Evolutionary conservation across 75 land plant genomes (phyloP).

Genomic region (Pinus tabuliformis): DNA sequence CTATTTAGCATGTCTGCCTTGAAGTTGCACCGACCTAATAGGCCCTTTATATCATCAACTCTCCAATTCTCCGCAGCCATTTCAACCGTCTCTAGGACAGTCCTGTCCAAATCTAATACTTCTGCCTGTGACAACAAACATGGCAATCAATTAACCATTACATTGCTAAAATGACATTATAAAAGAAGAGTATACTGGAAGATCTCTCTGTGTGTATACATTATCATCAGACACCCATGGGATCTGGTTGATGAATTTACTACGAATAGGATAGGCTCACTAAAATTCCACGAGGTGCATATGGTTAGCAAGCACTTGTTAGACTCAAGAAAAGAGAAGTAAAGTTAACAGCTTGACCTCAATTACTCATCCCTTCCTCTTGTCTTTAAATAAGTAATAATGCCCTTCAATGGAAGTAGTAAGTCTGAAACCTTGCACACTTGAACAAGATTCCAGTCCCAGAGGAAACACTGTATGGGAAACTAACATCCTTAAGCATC

Average conservation of each 20-base stretch:
- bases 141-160: background rate
- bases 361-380: background rate
- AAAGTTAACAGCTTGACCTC: background rate
- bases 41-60: conserved; percentile 89
- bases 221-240: background rate
- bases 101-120: conserved; percentile 87
- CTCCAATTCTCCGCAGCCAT: conserved; percentile 97
- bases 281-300: background rate
- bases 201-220: background rate
- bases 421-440: background rate
- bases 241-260: background rate
- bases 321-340: background rate
- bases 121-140: conserved; percentile 62
- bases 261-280: background rate
- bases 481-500: background rate
- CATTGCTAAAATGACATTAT: background rate
- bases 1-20: conserved; percentile 94
- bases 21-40: conserved; percentile 96
- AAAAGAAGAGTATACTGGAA: background rate
- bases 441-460: background rate
- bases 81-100: conserved; percentile 89
- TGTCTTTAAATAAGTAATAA: background rate
- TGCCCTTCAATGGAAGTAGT: background rate
- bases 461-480: background rate
- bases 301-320: background rate